Base-by-base conservation (phyloP, 768 basidiomycete species). In the Rhizopogon vesiculosus region DNA sequence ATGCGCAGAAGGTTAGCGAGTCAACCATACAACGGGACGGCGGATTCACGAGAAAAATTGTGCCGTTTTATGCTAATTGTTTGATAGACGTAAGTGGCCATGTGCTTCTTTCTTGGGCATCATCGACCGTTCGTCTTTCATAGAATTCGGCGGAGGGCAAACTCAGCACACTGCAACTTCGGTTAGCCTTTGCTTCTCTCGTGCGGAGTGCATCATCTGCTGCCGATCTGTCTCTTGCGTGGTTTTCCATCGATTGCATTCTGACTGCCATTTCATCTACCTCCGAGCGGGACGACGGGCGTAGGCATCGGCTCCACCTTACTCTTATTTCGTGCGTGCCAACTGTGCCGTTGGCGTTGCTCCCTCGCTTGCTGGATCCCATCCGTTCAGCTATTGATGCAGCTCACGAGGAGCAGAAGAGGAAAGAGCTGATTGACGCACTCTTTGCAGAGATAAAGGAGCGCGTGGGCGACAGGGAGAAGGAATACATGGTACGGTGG, bases 141-240 rank as follows among this genome's bases (percentile, higher is more conserved):
- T 43, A 91, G 86, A 90, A 87, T 66, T 85, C 89, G 1, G 65
- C 66, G 1, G 80, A 87, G 41, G 82, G 78, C 25, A 77, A 74
- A 58, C 74, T 94, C 13, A 86, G 76, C 55, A 80, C 79, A 0
- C 54, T 75, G 0, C 93, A 93, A 63, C 76, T 93, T 7, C 72
- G 86, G 29, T 76, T 91, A 41, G 91, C 93, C 6, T 92, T 81
- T 63, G 75, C 86, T n/a, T 80, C 86, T 7, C 76, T 93, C 12
- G 83, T 90, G 25, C 74, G 78, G 57, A 79, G 83, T 53, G 86
- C 88, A 1, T 74, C 58, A 16, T 61, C 76, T 40, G 73, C 77
- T 2, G 73, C 73, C 50, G 68, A 74, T 42, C 60, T 62, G 39
- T 72, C 78, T 0, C 75, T 89, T n/a, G 83, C 83, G 3, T 87